Conservation (phyloP, 164 flowering plant species). For the Umbilicus rupestris region DNA sequence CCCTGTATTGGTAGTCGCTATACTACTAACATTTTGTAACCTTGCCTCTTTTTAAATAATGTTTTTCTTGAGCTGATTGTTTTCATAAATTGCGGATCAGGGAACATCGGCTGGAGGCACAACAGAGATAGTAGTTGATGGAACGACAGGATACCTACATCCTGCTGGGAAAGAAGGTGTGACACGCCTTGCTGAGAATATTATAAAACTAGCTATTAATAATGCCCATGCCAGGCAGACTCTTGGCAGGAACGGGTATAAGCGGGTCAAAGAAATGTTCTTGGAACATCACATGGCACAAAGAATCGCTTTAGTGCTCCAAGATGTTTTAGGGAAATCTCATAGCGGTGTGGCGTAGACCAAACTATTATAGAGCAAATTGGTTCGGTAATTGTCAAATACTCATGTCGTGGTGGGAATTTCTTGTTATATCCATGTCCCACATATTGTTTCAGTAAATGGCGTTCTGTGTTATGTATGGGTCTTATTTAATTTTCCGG, state of each 20-base stretch:
- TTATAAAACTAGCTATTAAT: constrained; percentile 69
- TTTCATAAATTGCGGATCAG: constrained; percentile 22
- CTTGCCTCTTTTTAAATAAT: background rate
- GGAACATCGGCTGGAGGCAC: constrained; percentile 99
- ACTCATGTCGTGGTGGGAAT: too few species aligned
- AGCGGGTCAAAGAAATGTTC: constrained; percentile 72
- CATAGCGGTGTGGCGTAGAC: background rate
- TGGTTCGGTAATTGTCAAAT: too few species aligned
- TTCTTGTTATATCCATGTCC: background rate
- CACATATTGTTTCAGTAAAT: background rate
- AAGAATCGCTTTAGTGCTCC: constrained; percentile 66
- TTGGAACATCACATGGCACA: constrained; percentile 78
- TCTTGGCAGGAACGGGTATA: constrained; percentile 78
- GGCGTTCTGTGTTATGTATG: too few species aligned
- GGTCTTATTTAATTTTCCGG: too few species aligned
- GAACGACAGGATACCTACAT: constrained; percentile 80
- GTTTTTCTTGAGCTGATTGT: background rate
- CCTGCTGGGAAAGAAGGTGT: constrained; percentile 86
- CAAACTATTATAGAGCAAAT: too few species aligned
- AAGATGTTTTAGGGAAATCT: constrained; percentile 47
- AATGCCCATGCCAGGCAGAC: constrained; percentile 50
- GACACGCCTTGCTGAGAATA: constrained; percentile 62
- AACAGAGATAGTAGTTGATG: constrained; percentile 77
- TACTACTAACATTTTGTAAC: background rate
- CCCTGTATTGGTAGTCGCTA: constrained; percentile 65